Evolutionary conservation across 2,329 filamentous ascomycete species (phyloP).

Genomic region (Trichoderma cornu-damae): DNA sequence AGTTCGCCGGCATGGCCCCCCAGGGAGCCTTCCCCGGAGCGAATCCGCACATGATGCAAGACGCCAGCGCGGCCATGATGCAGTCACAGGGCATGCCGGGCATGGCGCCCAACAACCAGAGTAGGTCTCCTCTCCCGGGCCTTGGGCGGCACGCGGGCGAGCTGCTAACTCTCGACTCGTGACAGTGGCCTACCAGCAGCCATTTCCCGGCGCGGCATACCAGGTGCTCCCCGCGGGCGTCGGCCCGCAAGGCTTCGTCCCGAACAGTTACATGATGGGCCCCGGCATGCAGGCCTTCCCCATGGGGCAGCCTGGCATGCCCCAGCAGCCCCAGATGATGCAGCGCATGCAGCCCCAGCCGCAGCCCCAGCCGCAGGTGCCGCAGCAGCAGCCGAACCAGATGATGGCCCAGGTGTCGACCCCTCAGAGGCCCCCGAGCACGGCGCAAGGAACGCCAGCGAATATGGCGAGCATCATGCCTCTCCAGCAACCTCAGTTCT

Average conservation of each 20-base stretch:
- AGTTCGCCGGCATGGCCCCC: conserved; percentile 49
- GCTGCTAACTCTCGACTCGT: conserved; percentile 21
- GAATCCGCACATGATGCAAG: conserved; percentile 52
- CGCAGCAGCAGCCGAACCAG: conserved; percentile 25
- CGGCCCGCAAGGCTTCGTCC: conserved; percentile 48
- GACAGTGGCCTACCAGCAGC: conserved; percentile 56
- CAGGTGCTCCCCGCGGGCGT: conserved; percentile 46
- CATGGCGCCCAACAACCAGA: conserved; percentile 56
- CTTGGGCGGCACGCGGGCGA: neutral
- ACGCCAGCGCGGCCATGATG: conserved; percentile 57
- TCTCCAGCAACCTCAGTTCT: conserved; percentile 32
- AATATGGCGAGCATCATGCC: conserved; percentile 28
- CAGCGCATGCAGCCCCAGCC: conserved; percentile 39
- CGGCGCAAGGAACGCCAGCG: conserved; percentile 26
- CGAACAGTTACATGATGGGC: conserved; percentile 46
- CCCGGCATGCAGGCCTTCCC: conserved; percentile 50
- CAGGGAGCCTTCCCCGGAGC: conserved; percentile 48
- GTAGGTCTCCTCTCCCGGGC: conserved; percentile 42
- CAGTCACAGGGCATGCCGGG: conserved; percentile 55
- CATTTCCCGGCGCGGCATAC: conserved; percentile 54
- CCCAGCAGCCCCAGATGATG: conserved; percentile 42
- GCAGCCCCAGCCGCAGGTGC: conserved; percentile 32
- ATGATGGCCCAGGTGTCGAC: conserved; percentile 23
- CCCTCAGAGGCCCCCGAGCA: conserved; percentile 25
- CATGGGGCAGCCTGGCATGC: conserved; percentile 50